phyloP scores from a whole-genome alignment of 768 basidiomycete species.

The Hypsizygus marmoreus region DNA sequence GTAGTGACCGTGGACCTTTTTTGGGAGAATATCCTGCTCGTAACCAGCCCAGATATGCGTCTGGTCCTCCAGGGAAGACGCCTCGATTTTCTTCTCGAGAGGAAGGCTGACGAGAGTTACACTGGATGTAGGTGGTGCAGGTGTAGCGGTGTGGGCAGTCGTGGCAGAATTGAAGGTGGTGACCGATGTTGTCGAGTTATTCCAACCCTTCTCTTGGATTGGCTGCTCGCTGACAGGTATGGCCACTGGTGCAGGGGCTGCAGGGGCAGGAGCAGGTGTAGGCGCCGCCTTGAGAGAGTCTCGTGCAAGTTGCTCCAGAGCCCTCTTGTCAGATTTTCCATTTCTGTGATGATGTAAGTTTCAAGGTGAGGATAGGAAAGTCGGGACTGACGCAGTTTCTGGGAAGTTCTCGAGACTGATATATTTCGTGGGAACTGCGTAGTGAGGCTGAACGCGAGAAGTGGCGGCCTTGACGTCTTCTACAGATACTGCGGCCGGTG shows the following conservation, averaged over 20 bases:
- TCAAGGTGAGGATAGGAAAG: background rate
- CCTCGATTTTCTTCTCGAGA: slow-evolving; percentile 18
- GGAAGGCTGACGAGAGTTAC: slow-evolving; percentile 16
- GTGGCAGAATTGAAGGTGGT: background rate
- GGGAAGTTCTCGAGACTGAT: slow-evolving; percentile 47
- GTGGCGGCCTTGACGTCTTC: slow-evolving; percentile 44
- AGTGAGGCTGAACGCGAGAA: slow-evolving; percentile 56
- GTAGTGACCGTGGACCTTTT: slow-evolving; percentile 47
- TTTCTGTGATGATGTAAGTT: slow-evolving; percentile 33
- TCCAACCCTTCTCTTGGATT: too few species aligned
- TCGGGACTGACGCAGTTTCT: slow-evolving; percentile 44
- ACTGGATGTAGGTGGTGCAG: background rate
- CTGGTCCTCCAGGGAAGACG: slow-evolving; percentile 27
- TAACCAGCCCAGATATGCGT: slow-evolving; percentile 52
- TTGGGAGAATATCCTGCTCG: slow-evolving; percentile 50
- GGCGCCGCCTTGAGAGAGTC: slow-evolving; percentile 10
- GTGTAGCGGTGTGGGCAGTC: background rate
- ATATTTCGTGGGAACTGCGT: slow-evolving; percentile 53
- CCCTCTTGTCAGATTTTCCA: slow-evolving; percentile 51
- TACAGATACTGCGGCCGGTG: slow-evolving; percentile 36
- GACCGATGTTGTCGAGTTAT: background rate
- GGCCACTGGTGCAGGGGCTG: background rate
- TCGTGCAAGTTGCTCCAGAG: slow-evolving; percentile 39
- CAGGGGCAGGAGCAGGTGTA: background rate
- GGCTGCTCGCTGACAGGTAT: too few species aligned